Base-by-base conservation (phyloP, 768 basidiomycete genomes). In the Lentinus brumalis region DNA sequence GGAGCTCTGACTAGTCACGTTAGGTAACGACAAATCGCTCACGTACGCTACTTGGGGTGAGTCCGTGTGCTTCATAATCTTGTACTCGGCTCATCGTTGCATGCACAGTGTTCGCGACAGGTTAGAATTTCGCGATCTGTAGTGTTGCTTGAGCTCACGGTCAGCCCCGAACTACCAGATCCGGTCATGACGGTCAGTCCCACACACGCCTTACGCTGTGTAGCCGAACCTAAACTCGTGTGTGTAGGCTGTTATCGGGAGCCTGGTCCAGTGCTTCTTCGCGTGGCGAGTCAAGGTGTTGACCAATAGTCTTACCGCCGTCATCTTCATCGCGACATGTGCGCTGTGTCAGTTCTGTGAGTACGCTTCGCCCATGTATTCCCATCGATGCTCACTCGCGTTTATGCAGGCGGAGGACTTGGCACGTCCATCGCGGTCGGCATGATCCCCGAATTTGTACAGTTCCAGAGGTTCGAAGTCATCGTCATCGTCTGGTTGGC, bases 261-360 rank as follows among this genome's bases (percentile, higher is more conserved):
- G 73, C 5, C 63, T 76, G 7, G 81, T 82, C 6, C 81, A 83
- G 53, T 60, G 77, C 4, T 84, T 83, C 66, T 81, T 81, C 50
- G 78, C 79, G 4, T 78, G 77, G 76, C 70, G 78, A 29, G 75
- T 79, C 21, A 74, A 71, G 29, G 64, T 77, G 15, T 60, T 79
- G 49, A 76, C 72, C 4, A 67, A 60, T 44, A 76, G 72, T 53
- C 62, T 45, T 3, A 46, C 67, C 16, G 41, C 72, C 5, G 72
- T 72, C 15, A 46, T 41, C 11, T 50, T 75, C 44, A 73, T 79
- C 35, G 30, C 59, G 0, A 31, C 68, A 30, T 67, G 65, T 51
- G 68, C 74, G 2, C 29, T 74, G 15, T 63, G 61, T 16, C 70
- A 72, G 38, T 64, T 67, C 41, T 67, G 74, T 74, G 64, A 41